Evolutionary conservation across 441 rosid species (phyloP), one percentile per base, ranked within the genome.

Genomic region (Kokia cookei): DNA sequence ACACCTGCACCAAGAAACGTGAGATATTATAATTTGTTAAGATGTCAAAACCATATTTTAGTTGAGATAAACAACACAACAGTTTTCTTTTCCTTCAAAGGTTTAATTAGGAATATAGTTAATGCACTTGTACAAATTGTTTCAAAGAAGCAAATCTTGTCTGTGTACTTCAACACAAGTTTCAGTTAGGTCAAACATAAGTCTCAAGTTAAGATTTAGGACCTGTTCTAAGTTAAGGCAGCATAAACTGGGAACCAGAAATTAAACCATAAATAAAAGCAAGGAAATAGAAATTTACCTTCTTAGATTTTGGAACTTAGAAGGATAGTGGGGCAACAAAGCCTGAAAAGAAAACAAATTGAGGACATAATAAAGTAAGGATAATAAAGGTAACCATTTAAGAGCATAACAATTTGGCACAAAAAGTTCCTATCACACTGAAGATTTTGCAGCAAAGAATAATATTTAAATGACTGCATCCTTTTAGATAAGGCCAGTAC

Each of bases 251-350:
- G 7, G 7, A 59, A 47, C 53, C 17, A 63, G 50, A 32, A 2
- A 62, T 26, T 62, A 42, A 53, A 53, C 19, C 14, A 37, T 45
- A 58, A 29, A 10, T 40, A 29, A 51, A 48, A 14, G 68, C 55
- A 43, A 19, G 37, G 22, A 14, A 26, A 75, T 69, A 71, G 45
- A 32, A 19, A 65, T 71, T 73, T 77, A 95, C 98, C 89, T 83
- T 80, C 92, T 89, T 72, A 96, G 84, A 69, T 65, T 82, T 74
- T 79, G 84, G 77, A 90, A 88, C 88, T 93, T 96, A 72, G 64
- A 78, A 61, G 94, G 90, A 80, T 79, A 87, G 83, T 87, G 90
- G 7, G 93, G 65, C 35, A 93, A 62, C 72, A 96, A 79, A 73
- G 88, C 95, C 99, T 96, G 91, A 72, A 69, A 72, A 79, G 42